Percentiles rank a stretch among this genome's conserved stretches.
These are phyloP conservation scores for Debaryomycetaceae sp. DNA, from an alignment of 1,139 yeast genomes.

Conservation along the genomic window DNA sequence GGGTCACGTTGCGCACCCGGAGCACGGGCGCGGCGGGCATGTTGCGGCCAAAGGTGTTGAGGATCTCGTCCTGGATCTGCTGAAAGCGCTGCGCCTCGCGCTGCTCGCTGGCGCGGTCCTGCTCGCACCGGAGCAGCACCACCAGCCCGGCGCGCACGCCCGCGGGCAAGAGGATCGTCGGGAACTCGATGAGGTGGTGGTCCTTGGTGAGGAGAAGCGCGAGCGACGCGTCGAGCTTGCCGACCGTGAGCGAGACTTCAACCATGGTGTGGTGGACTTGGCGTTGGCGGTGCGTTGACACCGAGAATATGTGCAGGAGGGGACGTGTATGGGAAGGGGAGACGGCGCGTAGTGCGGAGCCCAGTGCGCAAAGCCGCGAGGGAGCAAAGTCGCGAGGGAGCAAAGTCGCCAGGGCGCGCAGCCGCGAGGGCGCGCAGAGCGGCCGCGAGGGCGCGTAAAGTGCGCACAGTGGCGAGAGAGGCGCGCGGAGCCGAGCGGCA, in stretches of 20 bases:
- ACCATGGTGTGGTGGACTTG: slow-evolving; percentile 52
- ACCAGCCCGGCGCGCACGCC: slow-evolving; percentile 94
- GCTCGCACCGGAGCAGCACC: slow-evolving; percentile 78
- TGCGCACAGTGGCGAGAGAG: no score
- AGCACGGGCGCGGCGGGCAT: slow-evolving; percentile 74
- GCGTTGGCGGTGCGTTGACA: no score
- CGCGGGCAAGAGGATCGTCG: slow-evolving; percentile 85
- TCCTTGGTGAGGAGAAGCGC: slow-evolving; percentile 87
- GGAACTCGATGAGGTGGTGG: slow-evolving; percentile 94
- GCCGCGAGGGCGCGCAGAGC: no score
- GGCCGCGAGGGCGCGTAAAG: no score
- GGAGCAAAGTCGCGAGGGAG: slow-evolving; percentile 1
- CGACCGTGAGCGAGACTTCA: slow-evolving; percentile 89
- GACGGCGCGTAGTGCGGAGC: no score
- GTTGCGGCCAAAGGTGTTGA: slow-evolving; percentile 65
- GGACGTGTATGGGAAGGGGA: no score
- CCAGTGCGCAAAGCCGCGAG: no score
- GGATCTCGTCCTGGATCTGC: slow-evolving; percentile 68
- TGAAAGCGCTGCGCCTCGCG: slow-evolving; percentile 58
- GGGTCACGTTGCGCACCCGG: slow-evolving; percentile 74
- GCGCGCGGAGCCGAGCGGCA: no score
- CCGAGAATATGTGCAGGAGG: no score
- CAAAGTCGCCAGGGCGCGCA: not conserved
- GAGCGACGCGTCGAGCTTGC: slow-evolving; percentile 91
- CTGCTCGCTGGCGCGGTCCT: slow-evolving; percentile 66